These are phyloP conservation scores for Tothia fuscella DNA, from an alignment of 2,329 filamentous ascomycete genomes.

Conservation along the genomic window DNA sequence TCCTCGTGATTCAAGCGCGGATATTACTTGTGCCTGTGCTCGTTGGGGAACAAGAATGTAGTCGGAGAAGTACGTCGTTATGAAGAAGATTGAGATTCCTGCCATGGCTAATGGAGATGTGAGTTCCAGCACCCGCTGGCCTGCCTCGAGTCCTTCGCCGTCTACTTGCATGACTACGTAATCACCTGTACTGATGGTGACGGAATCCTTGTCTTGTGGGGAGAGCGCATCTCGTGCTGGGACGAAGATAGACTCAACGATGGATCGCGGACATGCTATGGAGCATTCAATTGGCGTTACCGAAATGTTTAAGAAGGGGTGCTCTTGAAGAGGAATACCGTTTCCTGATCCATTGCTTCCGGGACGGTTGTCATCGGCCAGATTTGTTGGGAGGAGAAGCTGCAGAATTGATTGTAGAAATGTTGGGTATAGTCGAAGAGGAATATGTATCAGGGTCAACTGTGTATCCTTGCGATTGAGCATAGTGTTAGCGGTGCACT, in stretches of 20 bases:
- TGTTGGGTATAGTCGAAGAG: slow-evolving; percentile 60
- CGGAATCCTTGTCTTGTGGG: slow-evolving; percentile 25
- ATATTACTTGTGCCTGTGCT: slow-evolving; percentile 60
- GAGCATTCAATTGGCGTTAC: slow-evolving; percentile 89
- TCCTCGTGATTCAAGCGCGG: slow-evolving; percentile 63
- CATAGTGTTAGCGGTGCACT: slow-evolving; percentile 28
- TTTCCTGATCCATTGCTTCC: slow-evolving; percentile 6
- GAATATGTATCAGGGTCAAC: slow-evolving; percentile 83
- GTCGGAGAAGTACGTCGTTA: slow-evolving; percentile 95
- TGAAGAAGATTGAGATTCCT: slow-evolving; percentile 96
- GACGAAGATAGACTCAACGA: slow-evolving; percentile 63
- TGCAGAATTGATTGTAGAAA: slow-evolving; percentile 82
- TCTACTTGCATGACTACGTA: slow-evolving; percentile 86
- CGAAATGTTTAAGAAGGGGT: slow-evolving; percentile 86
- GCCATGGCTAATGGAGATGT: slow-evolving; percentile 84
- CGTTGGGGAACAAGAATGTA: slow-evolving; percentile 83
- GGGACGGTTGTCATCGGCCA: slow-evolving; percentile 25
- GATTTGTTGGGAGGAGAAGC: slow-evolving; percentile 56
- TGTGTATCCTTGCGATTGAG: slow-evolving; percentile 58
- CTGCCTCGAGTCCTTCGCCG: slow-evolving; percentile 80
- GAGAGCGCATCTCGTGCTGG: slow-evolving; percentile 57
- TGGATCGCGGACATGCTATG: slow-evolving; percentile 69
- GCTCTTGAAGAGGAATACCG: slow-evolving; percentile 29
- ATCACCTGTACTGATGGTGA: slow-evolving; percentile 69
- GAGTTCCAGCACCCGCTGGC: slow-evolving; percentile 79